Evolutionary conservation across 352 stramenopile species (phyloP), one percentile per base, ranked within the genome.

Genomic region (Globisporangium paddicum): DNA sequence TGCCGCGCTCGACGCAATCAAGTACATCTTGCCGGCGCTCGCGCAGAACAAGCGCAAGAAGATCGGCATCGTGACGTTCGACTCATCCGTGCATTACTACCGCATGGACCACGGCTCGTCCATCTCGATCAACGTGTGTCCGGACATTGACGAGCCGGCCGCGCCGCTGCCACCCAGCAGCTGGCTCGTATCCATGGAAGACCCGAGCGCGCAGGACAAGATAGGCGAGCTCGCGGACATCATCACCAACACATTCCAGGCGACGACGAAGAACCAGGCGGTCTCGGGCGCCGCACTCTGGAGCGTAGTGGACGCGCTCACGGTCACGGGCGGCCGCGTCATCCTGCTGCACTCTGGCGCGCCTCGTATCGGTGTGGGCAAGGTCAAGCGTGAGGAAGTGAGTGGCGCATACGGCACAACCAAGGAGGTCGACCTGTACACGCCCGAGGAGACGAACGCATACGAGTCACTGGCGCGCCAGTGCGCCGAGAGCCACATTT

Each of bases 21-120:
- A 86, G 60, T 92, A 90, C 73, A 58, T 93, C 30, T 53, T 96
- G 8, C 73, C 79, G 13, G 83, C 78, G 35, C 73, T 92, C 35
- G 78, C 78, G 23, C 77, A 90, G 68, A 92, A 87, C 64, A 89
- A 80, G 52, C 76, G 84, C 63, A 91, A 92, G 67, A 95, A 95
- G 57, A 72, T 96, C 47, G 88, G 87, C n/a, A 92, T 96, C 47
- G 69, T 96, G 13, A 93, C 84, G 2, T 96, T 95, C 45, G 87
- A 92, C 67, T 77, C 79, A 16, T 69, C 74, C 3, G 81, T 95
- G 30, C 86, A 95, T 54, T 96, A 93, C 68, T 94, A 95, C 60
- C 82, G 83, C 50, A 89, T 93, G 79, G 75, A 95, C 63, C 74
- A 81, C 47, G 63, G 50, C 34, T 70, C 67, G 46, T 73, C 69